Base-by-base conservation (phyloP, 139 green algal species). In the Tetraselmis striata region DNA sequence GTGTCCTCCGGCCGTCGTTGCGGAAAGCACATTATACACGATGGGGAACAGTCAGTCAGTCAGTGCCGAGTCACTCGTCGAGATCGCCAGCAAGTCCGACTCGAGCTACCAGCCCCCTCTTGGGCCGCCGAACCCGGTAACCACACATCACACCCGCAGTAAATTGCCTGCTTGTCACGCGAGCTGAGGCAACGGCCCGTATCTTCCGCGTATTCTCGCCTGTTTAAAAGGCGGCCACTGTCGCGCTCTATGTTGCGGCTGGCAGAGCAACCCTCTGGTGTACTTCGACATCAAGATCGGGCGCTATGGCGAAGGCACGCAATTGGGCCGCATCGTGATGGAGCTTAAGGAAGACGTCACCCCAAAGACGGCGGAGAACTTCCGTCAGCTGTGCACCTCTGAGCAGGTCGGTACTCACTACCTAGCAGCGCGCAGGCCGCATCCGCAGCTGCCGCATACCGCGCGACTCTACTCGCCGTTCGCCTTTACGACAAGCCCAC, bases 291-390 rank as follows among this genome's bases (percentile, higher is more conserved):
- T 98, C n/a, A 84, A 87, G 31, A 88, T 98, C n/a, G 93, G 92
- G 11, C 83, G 91, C 23, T 95, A 94, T 59, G 92, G 89, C 18
- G 90, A 93, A 24, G 92, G 83, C 28, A 87, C 84, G 0, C 89
- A 90, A 0, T 79, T 98, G 1, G 95, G 95, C 0, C 88, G 94
- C 30, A 93, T 98, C 1, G 88, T 94, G 2, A 95, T 98, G 78
- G 90, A 95, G 85, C 83, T 94, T 58, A 93, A 94, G 78, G 84
- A 84, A 0, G 92, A 96, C 25, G 30, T 79, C 59, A 59, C 29
- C 0, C 96, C 96, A 28, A 95, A 95, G 89, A 98, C 96, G 0
- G 94, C 94, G 1, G 92, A 97, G 84, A 98, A 98, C 86, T 98
- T 98, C 84, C 79, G 87, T 2, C 86, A 92, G 83, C 86, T 98